phyloP scores from a whole-genome alignment of 495 filamentous ascomycete species.

The Neurospora tetraspora region DNA sequence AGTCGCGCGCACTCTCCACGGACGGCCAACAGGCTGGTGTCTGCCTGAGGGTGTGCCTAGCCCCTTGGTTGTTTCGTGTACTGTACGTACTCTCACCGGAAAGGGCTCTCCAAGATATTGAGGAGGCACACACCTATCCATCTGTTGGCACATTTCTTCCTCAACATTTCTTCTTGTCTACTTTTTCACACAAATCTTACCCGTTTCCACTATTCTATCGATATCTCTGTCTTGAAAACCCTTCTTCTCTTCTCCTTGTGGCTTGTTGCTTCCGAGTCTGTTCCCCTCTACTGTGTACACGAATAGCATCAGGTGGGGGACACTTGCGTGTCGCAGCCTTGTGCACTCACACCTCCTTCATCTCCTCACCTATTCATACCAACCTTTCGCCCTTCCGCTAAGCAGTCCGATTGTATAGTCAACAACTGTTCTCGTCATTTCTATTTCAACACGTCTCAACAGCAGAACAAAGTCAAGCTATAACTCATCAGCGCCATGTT shows the following conservation, averaged over 20 bases:
- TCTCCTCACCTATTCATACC: not conserved
- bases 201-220: not conserved
- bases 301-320: not conserved
- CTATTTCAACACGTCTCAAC: not conserved
- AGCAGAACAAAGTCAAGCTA: not conserved
- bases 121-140: not conserved
- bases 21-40: not conserved
- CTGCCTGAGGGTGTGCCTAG: not conserved
- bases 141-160: not conserved
- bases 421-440: not conserved
- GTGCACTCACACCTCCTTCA: not conserved
- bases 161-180: not conserved
- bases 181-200: not conserved
- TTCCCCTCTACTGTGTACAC: not conserved
- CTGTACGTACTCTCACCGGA: not conserved
- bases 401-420: not conserved
- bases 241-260: not conserved
- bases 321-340: slow-evolving; percentile 4
- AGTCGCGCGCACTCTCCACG: not conserved
- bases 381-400: not conserved
- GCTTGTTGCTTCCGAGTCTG: not conserved
- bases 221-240: not conserved
- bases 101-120: not conserved
- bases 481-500: not conserved
- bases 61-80: not conserved